Evolutionary conservation across 345 rosid genomes (phyloP).

Genomic region (Citrus reticulata): DNA sequence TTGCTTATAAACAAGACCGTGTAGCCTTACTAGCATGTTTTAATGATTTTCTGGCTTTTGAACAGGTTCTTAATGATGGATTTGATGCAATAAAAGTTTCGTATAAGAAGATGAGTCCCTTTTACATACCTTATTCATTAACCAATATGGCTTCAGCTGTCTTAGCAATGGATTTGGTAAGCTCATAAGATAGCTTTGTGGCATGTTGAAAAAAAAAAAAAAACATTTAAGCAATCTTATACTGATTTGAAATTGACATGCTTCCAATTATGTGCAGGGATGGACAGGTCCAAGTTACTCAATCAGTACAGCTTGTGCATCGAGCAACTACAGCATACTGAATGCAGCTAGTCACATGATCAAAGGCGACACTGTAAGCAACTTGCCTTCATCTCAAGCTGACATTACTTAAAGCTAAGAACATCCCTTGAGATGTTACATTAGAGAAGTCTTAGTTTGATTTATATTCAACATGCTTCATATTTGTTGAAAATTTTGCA

Average conservation of each 20-base stretch:
- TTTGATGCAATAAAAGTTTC: conserved; percentile 45
- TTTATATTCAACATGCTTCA: too few species aligned
- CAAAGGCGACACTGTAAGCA: conserved; percentile 54
- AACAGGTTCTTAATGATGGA: conserved; percentile 43
- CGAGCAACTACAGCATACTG: conserved; percentile 54
- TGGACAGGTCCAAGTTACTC: conserved; percentile 71
- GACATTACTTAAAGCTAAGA: too few species aligned
- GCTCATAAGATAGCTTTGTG: background rate
- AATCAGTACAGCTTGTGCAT: conserved; percentile 55
- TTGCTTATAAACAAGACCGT: background rate
- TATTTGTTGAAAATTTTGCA: conserved; percentile 3
- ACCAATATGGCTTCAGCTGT: conserved; percentile 60
- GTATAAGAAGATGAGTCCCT: conserved; percentile 50
- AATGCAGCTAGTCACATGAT: conserved; percentile 56
- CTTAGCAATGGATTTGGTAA: conserved; percentile 58
- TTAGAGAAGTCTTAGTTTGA: too few species aligned
- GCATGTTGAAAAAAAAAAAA: background rate
- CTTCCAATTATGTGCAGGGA: conserved; percentile 30
- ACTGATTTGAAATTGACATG: background rate
- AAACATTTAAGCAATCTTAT: too few species aligned
- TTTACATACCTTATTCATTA: conserved; percentile 50
- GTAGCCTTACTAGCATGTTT: background rate
- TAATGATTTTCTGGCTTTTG: too few species aligned
- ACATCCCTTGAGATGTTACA: background rate
- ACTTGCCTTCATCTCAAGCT: background rate